These are phyloP conservation scores for Mycena sp. DNA, from an alignment of 1,284 basidiomycete genomes.

Conservation along the genomic window DNA sequence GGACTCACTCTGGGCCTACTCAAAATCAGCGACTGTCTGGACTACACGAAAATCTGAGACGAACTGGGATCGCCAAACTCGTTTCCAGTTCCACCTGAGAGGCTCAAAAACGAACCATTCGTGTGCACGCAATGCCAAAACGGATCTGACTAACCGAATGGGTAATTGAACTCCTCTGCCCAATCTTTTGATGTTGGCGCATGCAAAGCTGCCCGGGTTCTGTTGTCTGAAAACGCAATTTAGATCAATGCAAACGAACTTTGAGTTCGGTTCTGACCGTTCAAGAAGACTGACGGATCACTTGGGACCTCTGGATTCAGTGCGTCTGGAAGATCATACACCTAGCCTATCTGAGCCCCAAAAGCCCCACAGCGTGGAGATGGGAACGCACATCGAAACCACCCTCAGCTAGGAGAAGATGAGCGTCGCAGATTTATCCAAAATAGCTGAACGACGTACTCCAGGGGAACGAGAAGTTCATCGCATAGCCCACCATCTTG, in stretches of 20 bases:
- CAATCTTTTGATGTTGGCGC: constrained; percentile 74
- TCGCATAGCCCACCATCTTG: constrained; percentile 64
- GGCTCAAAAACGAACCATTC: no score
- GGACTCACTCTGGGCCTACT: constrained; percentile 9
- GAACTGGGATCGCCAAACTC: no score
- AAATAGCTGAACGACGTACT: constrained; percentile 25
- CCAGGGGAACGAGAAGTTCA: constrained; percentile 74
- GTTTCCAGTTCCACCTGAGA: no score
- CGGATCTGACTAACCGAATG: no score
- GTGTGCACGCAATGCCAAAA: no score
- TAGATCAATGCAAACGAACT: background rate
- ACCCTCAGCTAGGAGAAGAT: no score
- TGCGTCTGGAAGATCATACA: constrained; percentile 64
- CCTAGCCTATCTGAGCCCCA: no score
- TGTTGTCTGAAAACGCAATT: constrained; percentile 48
- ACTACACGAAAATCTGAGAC: no score
- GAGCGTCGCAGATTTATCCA: no score
- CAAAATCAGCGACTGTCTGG: no score
- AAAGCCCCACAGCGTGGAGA: no score
- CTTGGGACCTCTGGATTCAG: constrained; percentile 54
- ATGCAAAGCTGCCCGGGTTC: constrained; percentile 66
- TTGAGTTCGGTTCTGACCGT: constrained; percentile 49
- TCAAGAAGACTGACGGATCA: constrained; percentile 59
- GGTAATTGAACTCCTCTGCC: constrained; percentile 35
- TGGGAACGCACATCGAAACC: no score